phyloP scores from a whole-genome alignment of 1,139 yeast species.

The Candida sanyaensis region DNA sequence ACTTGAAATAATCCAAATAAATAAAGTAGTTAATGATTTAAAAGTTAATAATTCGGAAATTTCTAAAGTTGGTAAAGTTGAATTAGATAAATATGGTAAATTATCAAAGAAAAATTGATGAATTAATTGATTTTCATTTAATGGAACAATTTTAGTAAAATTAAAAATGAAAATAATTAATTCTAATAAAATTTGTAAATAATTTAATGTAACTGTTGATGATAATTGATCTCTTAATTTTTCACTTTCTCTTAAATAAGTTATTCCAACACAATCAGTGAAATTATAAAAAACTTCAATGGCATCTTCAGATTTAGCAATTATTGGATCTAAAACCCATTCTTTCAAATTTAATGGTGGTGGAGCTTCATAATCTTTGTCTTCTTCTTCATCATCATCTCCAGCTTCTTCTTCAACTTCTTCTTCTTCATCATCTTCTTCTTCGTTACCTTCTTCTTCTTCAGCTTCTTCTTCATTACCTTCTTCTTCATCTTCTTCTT shows the following conservation, averaged over 20 bases:
- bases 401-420: too few relatives aligned
- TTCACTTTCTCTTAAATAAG: constrained; percentile 42
- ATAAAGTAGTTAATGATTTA: constrained; percentile 32
- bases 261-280: constrained; percentile 43
- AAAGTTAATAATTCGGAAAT: constrained; percentile 31
- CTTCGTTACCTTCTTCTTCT: constrained; percentile 26
- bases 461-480: constrained; percentile 22
- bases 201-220: constrained; percentile 49
- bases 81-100: constrained; percentile 27
- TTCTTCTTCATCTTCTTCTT: constrained; percentile 14
- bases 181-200: constrained; percentile 42
- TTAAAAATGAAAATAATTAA: constrained; percentile 33
- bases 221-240: constrained; percentile 52
- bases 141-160: constrained; percentile 39
- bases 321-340: constrained; percentile 40
- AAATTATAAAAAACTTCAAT: constrained; percentile 32
- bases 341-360: constrained; percentile 46
- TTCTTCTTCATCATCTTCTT: constrained; percentile 25
- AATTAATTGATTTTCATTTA: constrained; percentile 39
- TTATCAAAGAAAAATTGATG: constrained; percentile 42
- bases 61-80: constrained; percentile 36
- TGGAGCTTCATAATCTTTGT: constrained; percentile 34
- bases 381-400: too few relatives aligned
- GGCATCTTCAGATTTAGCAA: constrained; percentile 30
- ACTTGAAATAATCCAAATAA: constrained; percentile 45